phyloP scores from a whole-genome alignment of 1,139 yeast species.

The Pneumocystis oryctolagi region DNA sequence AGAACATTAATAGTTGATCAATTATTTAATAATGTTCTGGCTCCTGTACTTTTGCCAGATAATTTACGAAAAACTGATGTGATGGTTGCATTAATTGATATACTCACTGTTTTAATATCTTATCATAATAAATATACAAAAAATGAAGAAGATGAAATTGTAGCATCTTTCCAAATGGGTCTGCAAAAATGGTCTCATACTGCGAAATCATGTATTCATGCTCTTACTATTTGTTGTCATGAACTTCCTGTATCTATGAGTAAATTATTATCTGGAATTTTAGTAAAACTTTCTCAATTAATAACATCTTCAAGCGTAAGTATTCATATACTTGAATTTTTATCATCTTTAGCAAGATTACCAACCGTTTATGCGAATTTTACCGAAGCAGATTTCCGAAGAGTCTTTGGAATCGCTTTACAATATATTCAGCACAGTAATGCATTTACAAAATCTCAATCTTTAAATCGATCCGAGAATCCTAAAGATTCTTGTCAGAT shows the following conservation, averaged over 20 bases:
- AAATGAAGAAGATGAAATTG: conserved; percentile 53
- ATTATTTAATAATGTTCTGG: conserved; percentile 15
- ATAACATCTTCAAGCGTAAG: conserved; percentile 56
- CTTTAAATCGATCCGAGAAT: background rate
- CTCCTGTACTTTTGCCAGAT: conserved; percentile 33
- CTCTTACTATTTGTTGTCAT: conserved; percentile 62
- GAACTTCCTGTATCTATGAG: conserved; percentile 64
- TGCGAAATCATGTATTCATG: conserved; percentile 54
- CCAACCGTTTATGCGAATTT: conserved; percentile 59
- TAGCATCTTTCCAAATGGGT: conserved; percentile 49
- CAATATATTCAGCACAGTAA: conserved; percentile 60
- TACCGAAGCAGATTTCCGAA: conserved; percentile 59
- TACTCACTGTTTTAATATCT: conserved; percentile 41
- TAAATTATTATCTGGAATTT: conserved; percentile 48
- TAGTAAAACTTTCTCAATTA: conserved; percentile 57
- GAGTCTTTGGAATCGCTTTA: conserved; percentile 74
- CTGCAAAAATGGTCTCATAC: conserved; percentile 65
- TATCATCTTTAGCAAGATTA: conserved; percentile 48
- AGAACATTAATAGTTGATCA: conserved; percentile 46
- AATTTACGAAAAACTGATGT: conserved; percentile 42
- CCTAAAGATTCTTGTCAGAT: background rate
- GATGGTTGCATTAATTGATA: conserved; percentile 49
- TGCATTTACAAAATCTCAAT: conserved; percentile 24
- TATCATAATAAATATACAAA: conserved; percentile 46
- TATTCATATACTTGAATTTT: conserved; percentile 63